Percentiles rank a stretch among this genome's conserved stretches.
phyloP scores from a whole-genome alignment of 306 rosid species.

The Rosa persica region DNA sequence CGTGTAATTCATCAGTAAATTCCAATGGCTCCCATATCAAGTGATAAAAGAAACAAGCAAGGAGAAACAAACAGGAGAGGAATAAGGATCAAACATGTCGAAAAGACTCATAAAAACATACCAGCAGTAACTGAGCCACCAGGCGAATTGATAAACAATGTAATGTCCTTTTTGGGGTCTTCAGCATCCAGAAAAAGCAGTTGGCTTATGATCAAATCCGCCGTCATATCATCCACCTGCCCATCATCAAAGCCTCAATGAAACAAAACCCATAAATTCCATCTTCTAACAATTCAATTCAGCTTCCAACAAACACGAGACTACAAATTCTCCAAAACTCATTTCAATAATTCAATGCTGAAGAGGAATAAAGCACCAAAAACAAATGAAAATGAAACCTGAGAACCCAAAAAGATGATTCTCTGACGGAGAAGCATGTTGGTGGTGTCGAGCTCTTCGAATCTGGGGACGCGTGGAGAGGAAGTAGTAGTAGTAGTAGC shows the following conservation, averaged over 20 bases:
- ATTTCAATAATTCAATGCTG: neutral
- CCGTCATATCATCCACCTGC: slow-evolving; percentile 92
- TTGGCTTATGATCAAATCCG: slow-evolving; percentile 86
- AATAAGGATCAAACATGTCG: neutral
- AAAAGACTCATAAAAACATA: slow-evolving; percentile 31
- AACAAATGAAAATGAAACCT: slow-evolving; percentile 38
- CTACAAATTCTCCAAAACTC: slow-evolving; percentile 1
- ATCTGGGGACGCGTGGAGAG: slow-evolving; percentile 57
- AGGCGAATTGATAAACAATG: slow-evolving; percentile 85
- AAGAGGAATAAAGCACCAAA: neutral
- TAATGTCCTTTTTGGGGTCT: slow-evolving; percentile 79
- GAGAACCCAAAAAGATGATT: slow-evolving; percentile 90
- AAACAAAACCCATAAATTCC: neutral
- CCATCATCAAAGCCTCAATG: neutral
- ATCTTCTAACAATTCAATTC: neutral
- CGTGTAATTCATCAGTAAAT: neutral
- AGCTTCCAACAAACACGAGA: neutral
- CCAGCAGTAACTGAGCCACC: slow-evolving; percentile 98
- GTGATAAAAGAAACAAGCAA: neutral
- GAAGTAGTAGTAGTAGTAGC: slow-evolving; percentile 17
- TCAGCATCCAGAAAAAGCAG: slow-evolving; percentile 90
- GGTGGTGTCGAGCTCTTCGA: slow-evolving; percentile 86
- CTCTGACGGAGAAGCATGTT: slow-evolving; percentile 94
- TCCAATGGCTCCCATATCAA: neutral
- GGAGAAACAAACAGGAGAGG: neutral